These are phyloP conservation scores for Polyplosphaeria fusca DNA, from an alignment of 495 filamentous ascomycete genomes.

Conservation along the genomic window DNA sequence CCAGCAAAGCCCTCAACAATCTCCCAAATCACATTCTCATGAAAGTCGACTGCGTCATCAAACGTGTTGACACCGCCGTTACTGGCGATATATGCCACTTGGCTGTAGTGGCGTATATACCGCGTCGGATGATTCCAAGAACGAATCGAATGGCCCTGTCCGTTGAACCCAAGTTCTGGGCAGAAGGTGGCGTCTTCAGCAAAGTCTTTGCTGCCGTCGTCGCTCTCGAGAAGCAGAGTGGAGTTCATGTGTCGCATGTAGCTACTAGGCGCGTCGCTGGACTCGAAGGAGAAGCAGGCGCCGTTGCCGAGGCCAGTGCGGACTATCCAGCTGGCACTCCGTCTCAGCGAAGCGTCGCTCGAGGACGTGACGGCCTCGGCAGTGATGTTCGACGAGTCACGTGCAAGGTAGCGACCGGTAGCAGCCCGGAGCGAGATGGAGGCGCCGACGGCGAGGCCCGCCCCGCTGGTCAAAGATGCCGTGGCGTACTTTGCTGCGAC, in stretches of 20 bases:
- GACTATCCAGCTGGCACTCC: constrained; percentile 55
- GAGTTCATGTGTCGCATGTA: constrained; percentile 54
- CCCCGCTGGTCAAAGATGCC: constrained; percentile 48
- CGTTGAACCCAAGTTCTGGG: constrained; percentile 47
- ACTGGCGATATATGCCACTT: constrained; percentile 49
- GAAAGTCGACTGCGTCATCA: constrained; percentile 48
- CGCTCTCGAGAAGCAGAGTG: constrained; percentile 45
- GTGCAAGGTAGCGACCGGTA: constrained; percentile 52
- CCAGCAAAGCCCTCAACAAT: constrained; percentile 47
- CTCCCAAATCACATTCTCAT: constrained; percentile 52
- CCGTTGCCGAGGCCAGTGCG: constrained; percentile 51
- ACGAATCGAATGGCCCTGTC: constrained; percentile 49
- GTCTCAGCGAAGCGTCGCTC: constrained; percentile 46
- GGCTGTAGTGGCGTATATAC: constrained; percentile 52
- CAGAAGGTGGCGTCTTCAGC: constrained; percentile 57
- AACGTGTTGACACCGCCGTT: constrained; percentile 53
- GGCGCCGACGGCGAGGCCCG: constrained; percentile 48
- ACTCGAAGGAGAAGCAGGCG: constrained; percentile 57
- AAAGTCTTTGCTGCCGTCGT: constrained; percentile 53
- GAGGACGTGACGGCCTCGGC: constrained; percentile 54
- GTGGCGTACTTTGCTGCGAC: constrained; percentile 54
- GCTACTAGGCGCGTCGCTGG: constrained; percentile 52
- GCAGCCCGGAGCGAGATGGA: constrained; percentile 52
- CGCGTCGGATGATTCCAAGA: constrained; percentile 58
- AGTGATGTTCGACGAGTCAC: constrained; percentile 48